These are phyloP conservation scores for Pseudohalonectria lignicola DNA, from an alignment of 2,329 filamentous ascomycete genomes.

Conservation along the genomic window DNA sequence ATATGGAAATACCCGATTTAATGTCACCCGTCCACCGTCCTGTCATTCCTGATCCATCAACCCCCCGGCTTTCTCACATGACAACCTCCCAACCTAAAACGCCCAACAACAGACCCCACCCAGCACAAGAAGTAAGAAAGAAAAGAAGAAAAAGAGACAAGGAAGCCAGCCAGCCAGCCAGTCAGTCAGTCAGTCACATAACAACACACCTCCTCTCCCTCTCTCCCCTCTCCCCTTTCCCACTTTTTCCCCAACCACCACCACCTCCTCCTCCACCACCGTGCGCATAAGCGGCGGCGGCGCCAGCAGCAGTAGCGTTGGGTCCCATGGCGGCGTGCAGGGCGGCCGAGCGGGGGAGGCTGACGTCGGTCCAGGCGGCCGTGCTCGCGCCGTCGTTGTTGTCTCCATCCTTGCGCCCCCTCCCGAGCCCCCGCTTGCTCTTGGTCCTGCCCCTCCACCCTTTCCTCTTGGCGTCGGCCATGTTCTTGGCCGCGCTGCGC, in stretches of 20 bases:
- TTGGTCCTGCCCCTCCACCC: conserved; percentile 37
- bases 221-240: conserved; percentile 2
- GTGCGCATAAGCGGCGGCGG: not conserved
- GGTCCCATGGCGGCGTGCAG: too few relatives aligned
- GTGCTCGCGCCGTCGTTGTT: conserved; percentile 30
- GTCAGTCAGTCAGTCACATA: too few relatives aligned
- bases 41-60: too few relatives aligned
- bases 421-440: conserved; percentile 18
- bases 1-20: too few relatives aligned
- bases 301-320: not conserved
- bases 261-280: conserved; percentile 3
- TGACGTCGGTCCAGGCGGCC: conserved; percentile 40
- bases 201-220: conserved; percentile 8
- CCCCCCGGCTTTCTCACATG: too few relatives aligned
- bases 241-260: conserved; percentile 1
- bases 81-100: too few relatives aligned
- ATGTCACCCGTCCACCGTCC: too few relatives aligned
- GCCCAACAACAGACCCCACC: too few relatives aligned
- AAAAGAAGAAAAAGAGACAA: conserved; percentile 8
- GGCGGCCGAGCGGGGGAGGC: too few relatives aligned
- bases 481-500: conserved; percentile 50
- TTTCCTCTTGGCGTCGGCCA: conserved; percentile 45
- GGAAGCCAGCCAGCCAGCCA: too few relatives aligned
- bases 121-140: conserved; percentile 4
- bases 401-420: conserved; percentile 27